These are phyloP conservation scores for Ichthyophthirius multifiliis DNA, from an alignment of 169 alveolate genomes.

Conservation along the genomic window DNA sequence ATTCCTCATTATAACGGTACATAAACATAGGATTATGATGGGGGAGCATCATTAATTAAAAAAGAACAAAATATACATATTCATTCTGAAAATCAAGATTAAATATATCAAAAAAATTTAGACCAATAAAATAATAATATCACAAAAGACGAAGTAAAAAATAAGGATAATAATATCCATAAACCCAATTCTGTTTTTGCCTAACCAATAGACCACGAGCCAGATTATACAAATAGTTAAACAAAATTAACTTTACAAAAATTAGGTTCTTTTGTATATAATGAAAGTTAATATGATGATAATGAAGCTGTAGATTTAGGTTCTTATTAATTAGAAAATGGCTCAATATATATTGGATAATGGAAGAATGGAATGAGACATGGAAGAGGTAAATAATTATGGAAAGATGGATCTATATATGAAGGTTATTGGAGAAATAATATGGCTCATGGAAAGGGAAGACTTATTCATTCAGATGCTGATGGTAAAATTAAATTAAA, in stretches of 20 bases:
- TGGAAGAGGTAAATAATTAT: not conserved
- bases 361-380: not conserved
- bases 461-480: constrained; percentile 41
- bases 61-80: too few species aligned
- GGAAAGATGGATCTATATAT: not conserved
- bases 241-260: not conserved
- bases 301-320: not conserved
- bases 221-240: not conserved
- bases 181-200: too few species aligned
- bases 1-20: too few species aligned
- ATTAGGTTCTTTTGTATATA: not conserved
- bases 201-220: too few species aligned
- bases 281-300: not conserved
- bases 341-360: not conserved
- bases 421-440: not conserved
- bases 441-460: constrained; percentile 46
- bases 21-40: too few species aligned
- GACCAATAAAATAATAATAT: too few species aligned
- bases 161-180: too few species aligned
- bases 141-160: too few species aligned
- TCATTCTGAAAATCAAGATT: too few species aligned
- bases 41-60: too few species aligned
- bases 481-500: constrained; percentile 18
- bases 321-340: not conserved
- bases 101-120: too few species aligned